Conservation (phyloP, 2,329 filamentous ascomycete genomes). For the Pyricularia sp. region DNA sequence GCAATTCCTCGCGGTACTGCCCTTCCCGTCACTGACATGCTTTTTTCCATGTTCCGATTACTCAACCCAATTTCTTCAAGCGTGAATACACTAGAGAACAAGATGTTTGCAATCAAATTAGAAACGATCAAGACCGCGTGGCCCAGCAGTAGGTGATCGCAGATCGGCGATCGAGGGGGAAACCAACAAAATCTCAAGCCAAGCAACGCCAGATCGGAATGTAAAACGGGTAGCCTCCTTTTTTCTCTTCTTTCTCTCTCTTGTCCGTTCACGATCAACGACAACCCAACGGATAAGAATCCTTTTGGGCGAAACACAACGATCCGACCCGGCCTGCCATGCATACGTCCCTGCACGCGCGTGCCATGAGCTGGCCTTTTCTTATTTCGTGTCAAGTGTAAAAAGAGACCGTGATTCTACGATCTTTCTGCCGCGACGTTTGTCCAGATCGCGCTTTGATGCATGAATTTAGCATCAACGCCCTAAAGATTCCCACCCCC, state of each 20-base stretch:
- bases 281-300: neutral
- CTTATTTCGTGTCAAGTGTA: neutral
- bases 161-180: neutral
- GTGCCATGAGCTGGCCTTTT: neutral
- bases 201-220: neutral
- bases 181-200: too few species aligned
- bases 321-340: neutral
- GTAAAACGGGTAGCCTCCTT: neutral
- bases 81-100: neutral
- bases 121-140: neutral
- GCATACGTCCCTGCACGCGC: neutral
- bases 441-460: neutral
- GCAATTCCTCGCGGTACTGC: neutral
- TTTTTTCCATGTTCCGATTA: neutral
- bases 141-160: neutral
- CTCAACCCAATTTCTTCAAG: neutral
- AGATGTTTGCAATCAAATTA: neutral
- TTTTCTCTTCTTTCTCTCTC: neutral
- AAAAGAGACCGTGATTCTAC: neutral
- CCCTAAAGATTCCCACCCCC: too few species aligned
- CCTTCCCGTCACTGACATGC: neutral
- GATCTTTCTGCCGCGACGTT: neutral
- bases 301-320: neutral
- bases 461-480: neutral
- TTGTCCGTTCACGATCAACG: too few species aligned